These are phyloP conservation scores for Neurospora sp. DNA, from an alignment of 495 filamentous ascomycete species.

Conservation along the genomic window DNA sequence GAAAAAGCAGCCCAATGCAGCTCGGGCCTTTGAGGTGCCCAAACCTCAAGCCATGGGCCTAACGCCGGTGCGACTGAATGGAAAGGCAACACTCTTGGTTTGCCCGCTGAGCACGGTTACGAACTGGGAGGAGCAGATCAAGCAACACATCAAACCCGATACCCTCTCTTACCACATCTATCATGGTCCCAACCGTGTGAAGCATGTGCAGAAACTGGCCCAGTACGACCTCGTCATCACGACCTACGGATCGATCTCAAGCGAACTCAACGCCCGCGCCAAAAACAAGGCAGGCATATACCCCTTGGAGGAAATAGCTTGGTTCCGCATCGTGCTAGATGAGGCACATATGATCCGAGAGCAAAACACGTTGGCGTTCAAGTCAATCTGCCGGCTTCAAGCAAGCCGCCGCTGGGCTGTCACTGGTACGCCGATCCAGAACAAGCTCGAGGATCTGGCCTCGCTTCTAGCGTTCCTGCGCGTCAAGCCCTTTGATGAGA, in stretches of 20 bases:
- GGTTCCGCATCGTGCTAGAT: constrained; percentile 93
- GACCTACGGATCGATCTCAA: constrained; percentile 80
- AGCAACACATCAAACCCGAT: constrained; percentile 58
- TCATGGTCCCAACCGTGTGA: constrained; percentile 66
- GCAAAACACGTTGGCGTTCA: constrained; percentile 66
- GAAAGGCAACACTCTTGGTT: constrained; percentile 77
- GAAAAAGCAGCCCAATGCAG: constrained; percentile 24
- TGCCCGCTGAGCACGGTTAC: constrained; percentile 79
- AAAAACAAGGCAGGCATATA: constrained; percentile 48
- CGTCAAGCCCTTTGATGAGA: constrained; percentile 77
- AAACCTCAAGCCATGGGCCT: constrained; percentile 24
- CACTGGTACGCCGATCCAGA: constrained; percentile 86
- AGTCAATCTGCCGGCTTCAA: constrained; percentile 71
- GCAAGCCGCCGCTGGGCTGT: constrained; percentile 88
- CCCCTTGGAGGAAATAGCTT: constrained; percentile 66
- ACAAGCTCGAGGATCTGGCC: constrained; percentile 82
- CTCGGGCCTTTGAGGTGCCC: constrained; percentile 27
- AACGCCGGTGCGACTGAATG: constrained; percentile 51
- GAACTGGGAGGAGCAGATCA: constrained; percentile 89
- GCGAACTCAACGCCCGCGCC: constrained; percentile 55
- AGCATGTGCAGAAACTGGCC: constrained; percentile 56
- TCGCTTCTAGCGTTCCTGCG: constrained; percentile 86
- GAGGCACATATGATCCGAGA: constrained; percentile 93
- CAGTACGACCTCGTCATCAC: constrained; percentile 79
- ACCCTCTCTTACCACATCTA: constrained; percentile 65